A percentile compares a stretch with the other conserved stretches of the same genome.
Conservation (phyloP, 2,329 filamentous ascomycete species). For the Claviceps purpurea region DNA sequence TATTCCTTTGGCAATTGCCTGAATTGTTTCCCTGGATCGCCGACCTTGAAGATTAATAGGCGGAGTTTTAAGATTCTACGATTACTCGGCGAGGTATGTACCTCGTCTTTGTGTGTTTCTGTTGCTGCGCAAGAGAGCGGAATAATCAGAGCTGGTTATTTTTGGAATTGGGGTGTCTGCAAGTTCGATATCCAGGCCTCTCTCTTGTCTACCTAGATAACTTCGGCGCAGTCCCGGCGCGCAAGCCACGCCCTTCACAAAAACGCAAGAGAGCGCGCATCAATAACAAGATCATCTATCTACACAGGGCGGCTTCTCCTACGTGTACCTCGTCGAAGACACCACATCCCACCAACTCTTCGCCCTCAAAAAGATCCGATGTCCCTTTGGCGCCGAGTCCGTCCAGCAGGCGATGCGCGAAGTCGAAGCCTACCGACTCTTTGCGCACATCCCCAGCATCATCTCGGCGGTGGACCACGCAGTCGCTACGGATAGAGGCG, state of each 20-base stretch:
- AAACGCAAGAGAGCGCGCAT: too few relatives aligned
- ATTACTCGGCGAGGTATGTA: slow-evolving; percentile 72
- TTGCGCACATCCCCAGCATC: slow-evolving; percentile 70
- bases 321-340: slow-evolving; percentile 97
- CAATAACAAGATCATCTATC: too few relatives aligned
- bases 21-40: slow-evolving; percentile 89
- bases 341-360: slow-evolving; percentile 71
- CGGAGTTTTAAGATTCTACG: slow-evolving; percentile 93
- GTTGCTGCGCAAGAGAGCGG: too few relatives aligned
- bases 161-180: too few relatives aligned
- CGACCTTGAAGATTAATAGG: slow-evolving; percentile 88
- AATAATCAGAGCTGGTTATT: too few relatives aligned
- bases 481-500: slow-evolving; percentile 52
- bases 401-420: slow-evolving; percentile 91
- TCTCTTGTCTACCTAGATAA: too few relatives aligned
- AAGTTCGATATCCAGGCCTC: too few relatives aligned
- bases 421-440: slow-evolving; percentile 91
- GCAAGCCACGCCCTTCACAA: too few relatives aligned
- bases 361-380: slow-evolving; percentile 96
- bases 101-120: too few relatives aligned
- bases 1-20: slow-evolving; percentile 92
- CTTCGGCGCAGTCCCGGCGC: too few relatives aligned
- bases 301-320: slow-evolving; percentile 78
- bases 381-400: slow-evolving; percentile 92
- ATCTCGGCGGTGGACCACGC: slow-evolving; percentile 76